Evolutionary conservation across 2,329 filamentous ascomycete genomes (phyloP), one percentile per base, ranked within the genome.

Genomic region (Pestalotiopsis sp.): DNA sequence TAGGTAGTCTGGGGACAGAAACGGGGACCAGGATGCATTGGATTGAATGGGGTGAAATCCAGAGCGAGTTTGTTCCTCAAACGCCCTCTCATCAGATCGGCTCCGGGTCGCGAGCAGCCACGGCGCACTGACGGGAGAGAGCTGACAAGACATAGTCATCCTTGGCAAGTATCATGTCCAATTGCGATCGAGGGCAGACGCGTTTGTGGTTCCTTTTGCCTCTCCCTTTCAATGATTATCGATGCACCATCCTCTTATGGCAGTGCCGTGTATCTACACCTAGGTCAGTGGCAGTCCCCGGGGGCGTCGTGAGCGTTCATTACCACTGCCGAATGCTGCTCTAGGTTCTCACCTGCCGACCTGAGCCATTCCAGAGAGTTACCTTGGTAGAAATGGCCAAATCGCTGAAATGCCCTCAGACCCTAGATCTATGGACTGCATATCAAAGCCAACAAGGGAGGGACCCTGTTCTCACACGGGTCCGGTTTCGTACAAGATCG

Each of bases 51-150:
- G 58, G 25, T 20, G 36, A 45, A 36, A 38, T n/a, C 17, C 14
- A 31, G 61, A 11, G 38, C 49, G 61, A 64, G 61, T 17, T 45
- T 23, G 61, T 64, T 64, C 38, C 39, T 64, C 61, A 64, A 64
- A 64, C 61, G 31, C 59, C 27, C 27, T 62, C 27, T 27, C 14
- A 20, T 36, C 31, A 31, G 59, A 62, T 36, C 59, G 36, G n/a
- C 31, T 41, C 31, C 59, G 36, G 27, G 14, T 36, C 27, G 23
- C 5, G 57, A 17, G 17, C 57, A 23, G 59, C n/a, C 25, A 62
- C 36, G 59, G 45, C 59, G 59, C 59, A 62, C 20, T 62, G 59
- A 62, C 59, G n/a, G 20, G 14, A 17, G 45, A 39, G 25, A 23
- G 31, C 25, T 36, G 57, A 17, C 57, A 36, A 27, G 57, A 36